Percentiles rank a stretch among this genome's conserved stretches.
These are phyloP conservation scores for Gossypium lobatum DNA, from an alignment of 441 rosid genomes.

Conservation along the genomic window DNA sequence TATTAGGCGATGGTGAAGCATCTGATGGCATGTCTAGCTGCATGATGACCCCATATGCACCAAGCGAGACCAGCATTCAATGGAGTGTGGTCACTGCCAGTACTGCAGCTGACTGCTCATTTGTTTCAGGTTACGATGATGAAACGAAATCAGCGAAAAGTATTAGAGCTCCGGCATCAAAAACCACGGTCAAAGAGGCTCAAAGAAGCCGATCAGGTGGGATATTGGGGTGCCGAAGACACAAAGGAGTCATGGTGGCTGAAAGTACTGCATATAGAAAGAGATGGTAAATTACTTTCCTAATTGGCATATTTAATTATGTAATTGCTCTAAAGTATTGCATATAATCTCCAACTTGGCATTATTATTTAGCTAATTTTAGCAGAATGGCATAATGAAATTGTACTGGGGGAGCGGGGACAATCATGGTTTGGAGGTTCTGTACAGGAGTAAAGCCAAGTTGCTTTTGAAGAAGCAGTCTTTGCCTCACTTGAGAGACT, in stretches of 20 bases:
- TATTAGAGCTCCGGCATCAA: background rate
- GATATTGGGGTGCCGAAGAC: slow-evolving; percentile 53
- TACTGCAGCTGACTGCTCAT: slow-evolving; percentile 53
- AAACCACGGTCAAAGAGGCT: slow-evolving; percentile 18
- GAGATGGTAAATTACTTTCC: slow-evolving; percentile 8
- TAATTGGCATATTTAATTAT: background rate
- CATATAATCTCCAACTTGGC: background rate
- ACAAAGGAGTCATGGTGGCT: slow-evolving; percentile 53
- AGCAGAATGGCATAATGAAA: background rate
- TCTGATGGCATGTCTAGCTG: slow-evolving; percentile 33
- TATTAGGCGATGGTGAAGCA: slow-evolving; percentile 31
- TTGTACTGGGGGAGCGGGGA: background rate
- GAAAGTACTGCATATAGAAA: slow-evolving; percentile 34
- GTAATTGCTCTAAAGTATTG: background rate
- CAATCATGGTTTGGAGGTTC: slow-evolving; percentile 21
- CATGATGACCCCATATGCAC: slow-evolving; percentile 34
- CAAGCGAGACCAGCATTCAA: slow-evolving; percentile 62
- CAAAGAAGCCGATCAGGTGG: slow-evolving; percentile 30
- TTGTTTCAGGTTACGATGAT: slow-evolving; percentile 38
- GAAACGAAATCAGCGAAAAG: slow-evolving; percentile 27
- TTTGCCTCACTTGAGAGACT: background rate
- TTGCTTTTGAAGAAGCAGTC: slow-evolving; percentile 16
- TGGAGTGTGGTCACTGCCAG: slow-evolving; percentile 86
- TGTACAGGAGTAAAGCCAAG: background rate
- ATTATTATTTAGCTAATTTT: background rate